Base-by-base conservation (phyloP, 2,329 filamentous ascomycete genomes). In the Colletotrichum abscissum region DNA sequence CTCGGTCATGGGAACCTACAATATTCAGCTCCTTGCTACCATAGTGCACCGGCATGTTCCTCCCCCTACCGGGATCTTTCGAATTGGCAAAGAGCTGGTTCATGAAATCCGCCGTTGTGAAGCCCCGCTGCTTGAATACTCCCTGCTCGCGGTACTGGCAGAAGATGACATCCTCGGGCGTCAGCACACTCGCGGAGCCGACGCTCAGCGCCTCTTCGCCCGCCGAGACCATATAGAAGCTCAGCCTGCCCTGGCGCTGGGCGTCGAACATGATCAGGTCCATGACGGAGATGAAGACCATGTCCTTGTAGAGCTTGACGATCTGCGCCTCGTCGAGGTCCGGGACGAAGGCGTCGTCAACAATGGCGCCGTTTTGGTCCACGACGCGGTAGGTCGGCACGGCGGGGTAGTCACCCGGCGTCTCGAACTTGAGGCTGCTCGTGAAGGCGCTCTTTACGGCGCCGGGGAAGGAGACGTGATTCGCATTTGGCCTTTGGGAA, bases 31-130 rank as follows among this genome's bases (percentile, higher is more conserved):
- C 92, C 70, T 88, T 90, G 81, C 93, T 95, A 59, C 95, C 95
- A 79, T 98, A 99, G 83, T 99, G 97, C 16, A 98, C 94, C 0
- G 97, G 97, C 97, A 99, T 99, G 79, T 98, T 98, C 75, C 96
- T 91, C 1, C 95, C 97, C 73, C 88, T 89, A 1, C 96, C 95
- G 0, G 88, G 83, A 78, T 99, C 97, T 75, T 94, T 90, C 67
- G 86, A 89, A 80, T 98, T 98, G 24, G 95, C 92, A 84, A 98
- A 98, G 9, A 99, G 85, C 82, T 99, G 97, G 78, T 91, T 93
- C 97, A 99, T 98, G 80, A 98, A 98, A 73, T 98, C 92, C 60
- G 92, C 91, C 58, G 97, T 87, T 0, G 91, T 94, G 81, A 96
- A 98, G 3, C 97, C 97, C 49, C 97, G 91, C 82, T 98, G 93